Conservation (phyloP, 352 stramenopile species). For the Globisporangium abappressorium region DNA sequence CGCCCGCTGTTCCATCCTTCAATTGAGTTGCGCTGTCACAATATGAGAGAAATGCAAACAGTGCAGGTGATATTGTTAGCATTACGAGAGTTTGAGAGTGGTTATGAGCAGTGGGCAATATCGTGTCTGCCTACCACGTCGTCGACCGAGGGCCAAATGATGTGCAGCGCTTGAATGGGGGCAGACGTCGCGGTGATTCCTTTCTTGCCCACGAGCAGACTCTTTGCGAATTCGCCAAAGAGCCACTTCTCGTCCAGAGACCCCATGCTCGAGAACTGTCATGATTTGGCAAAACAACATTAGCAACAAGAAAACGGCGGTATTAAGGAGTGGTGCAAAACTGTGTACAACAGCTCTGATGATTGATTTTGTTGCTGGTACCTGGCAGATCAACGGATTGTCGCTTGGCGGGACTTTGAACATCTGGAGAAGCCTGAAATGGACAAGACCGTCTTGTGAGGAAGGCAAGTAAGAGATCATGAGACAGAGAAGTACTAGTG, state of each 20-base stretch:
- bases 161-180: slow-evolving; percentile 57
- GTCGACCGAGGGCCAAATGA: slow-evolving; percentile 79
- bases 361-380: background rate
- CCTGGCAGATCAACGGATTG: slow-evolving; percentile 62
- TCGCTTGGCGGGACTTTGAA: slow-evolving; percentile 45
- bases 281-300: background rate
- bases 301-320: background rate
- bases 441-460: background rate
- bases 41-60: background rate
- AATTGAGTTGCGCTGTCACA: slow-evolving; percentile 60
- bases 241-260: slow-evolving; percentile 84
- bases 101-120: too few relatives aligned
- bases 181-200: slow-evolving; percentile 26
- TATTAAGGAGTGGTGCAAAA: background rate
- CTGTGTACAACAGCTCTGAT: background rate
- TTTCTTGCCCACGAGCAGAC: slow-evolving; percentile 52
- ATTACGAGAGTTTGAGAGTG: background rate
- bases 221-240: slow-evolving; percentile 67
- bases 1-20: slow-evolving; percentile 76
- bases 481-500: background rate
- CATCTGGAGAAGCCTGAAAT: slow-evolving; percentile 44
- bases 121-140: slow-evolving; percentile 50
- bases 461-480: background rate
- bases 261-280: slow-evolving; percentile 75
- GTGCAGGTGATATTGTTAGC: background rate